phyloP scores from a whole-genome alignment of 805 yeast genomes.

The Lipomyces anomalus region DNA sequence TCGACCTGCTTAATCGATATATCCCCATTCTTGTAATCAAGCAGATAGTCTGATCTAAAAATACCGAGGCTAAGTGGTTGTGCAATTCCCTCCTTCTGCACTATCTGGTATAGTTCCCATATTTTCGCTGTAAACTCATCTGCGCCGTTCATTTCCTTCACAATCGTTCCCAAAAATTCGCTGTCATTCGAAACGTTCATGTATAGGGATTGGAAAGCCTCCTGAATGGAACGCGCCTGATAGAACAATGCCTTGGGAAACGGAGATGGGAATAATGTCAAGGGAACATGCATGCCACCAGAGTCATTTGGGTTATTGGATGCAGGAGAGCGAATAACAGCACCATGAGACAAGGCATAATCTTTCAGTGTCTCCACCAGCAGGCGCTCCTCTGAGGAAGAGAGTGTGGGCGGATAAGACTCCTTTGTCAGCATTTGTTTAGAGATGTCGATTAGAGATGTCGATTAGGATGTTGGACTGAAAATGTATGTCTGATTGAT shows the following conservation, averaged over 20 bases:
- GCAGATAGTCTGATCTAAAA: constrained; percentile 86
- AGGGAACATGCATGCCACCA: constrained; percentile 67
- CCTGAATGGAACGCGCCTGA: constrained; percentile 61
- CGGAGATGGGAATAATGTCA: constrained; percentile 87
- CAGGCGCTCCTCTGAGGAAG: constrained; percentile 1
- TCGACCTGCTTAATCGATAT: constrained; percentile 81
- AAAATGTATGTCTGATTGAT: too few species aligned
- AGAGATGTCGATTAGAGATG: too few species aligned
- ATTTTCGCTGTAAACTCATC: constrained; percentile 75
- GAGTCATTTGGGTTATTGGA: constrained; percentile 40
- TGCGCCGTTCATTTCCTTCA: constrained; percentile 38
- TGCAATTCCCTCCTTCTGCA: constrained; percentile 41
- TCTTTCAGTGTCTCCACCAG: constrained; percentile 18
- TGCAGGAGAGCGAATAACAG: constrained; percentile 17
- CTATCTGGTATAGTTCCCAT: constrained; percentile 47
- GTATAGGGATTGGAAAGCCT: constrained; percentile 66
- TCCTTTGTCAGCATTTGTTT: too few species aligned
- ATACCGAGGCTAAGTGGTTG: constrained; percentile 75
- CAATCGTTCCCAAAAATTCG: constrained; percentile 56
- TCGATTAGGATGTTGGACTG: too few species aligned
- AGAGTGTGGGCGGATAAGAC: constrained; percentile 18
- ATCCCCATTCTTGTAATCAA: constrained; percentile 38
- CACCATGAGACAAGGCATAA: constrained; percentile 26
- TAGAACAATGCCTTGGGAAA: constrained; percentile 64
- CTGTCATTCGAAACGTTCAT: constrained; percentile 54